phyloP scores from a whole-genome alignment of 495 filamentous ascomycete species.

The Penicillium turbatum region DNA sequence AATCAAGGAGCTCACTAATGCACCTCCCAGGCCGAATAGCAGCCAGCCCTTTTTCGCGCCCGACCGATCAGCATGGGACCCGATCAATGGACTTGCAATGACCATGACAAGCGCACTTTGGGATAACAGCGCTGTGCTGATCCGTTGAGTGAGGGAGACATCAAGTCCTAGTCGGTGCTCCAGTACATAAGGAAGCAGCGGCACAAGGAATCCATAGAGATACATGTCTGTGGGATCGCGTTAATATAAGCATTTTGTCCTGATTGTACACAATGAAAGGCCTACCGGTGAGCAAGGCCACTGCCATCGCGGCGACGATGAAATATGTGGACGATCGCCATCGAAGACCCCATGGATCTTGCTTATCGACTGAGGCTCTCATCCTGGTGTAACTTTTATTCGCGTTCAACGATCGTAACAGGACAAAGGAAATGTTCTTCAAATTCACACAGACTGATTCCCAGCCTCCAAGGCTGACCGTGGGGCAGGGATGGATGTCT shows the following conservation, averaged over 20 bases:
- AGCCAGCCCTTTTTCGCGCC: conserved; percentile 12
- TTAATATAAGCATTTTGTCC: conserved; percentile 30
- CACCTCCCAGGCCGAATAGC: conserved; percentile 12
- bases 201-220: conserved; percentile 28
- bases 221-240: conserved; percentile 39
- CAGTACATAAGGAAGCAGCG: conserved; percentile 26
- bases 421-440: neutral
- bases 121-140: conserved; percentile 22
- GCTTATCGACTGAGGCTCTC: neutral
- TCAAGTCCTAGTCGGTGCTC: conserved; percentile 25
- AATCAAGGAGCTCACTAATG: conserved; percentile 1
- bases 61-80: conserved; percentile 19
- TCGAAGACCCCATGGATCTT: neutral
- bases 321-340: conserved; percentile 27
- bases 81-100: conserved; percentile 17
- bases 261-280: conserved; percentile 37
- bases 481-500: neutral
- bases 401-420: neutral
- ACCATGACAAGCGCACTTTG: conserved; percentile 20
- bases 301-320: conserved; percentile 21
- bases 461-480: neutral
- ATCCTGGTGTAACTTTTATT: neutral
- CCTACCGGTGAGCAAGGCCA: conserved; percentile 23
- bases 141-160: conserved; percentile 17
- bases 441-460: neutral